A percentile compares a stretch with the other conserved stretches of the same genome.
These are phyloP conservation scores for Dactylorhiza incarnata DNA, from an alignment of 106 monocot genomes.

Conservation along the genomic window DNA sequence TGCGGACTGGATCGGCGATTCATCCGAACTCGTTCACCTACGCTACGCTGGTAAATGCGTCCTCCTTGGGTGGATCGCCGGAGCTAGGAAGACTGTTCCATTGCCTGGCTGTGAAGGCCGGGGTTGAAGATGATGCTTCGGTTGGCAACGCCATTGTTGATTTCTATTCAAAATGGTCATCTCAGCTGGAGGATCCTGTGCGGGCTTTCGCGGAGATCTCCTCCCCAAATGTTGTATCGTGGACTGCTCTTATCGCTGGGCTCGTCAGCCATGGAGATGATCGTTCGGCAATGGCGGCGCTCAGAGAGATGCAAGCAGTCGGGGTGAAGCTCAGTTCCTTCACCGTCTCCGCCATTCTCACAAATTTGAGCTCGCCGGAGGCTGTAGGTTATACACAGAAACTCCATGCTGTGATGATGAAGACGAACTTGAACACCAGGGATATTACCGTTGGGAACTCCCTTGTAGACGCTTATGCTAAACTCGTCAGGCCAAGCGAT, in stretches of 20 bases:
- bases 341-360: conserved; percentile 67
- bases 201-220: conserved; percentile 33
- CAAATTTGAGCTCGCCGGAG: conserved; percentile 23
- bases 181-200: conserved; percentile 9
- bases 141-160: conserved; percentile 69
- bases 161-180: conserved; percentile 55
- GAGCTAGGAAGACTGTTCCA: conserved; percentile 57
- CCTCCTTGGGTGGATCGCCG: conserved; percentile 15
- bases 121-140: conserved; percentile 44
- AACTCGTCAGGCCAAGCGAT: conserved; percentile 28
- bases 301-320: conserved; percentile 40
- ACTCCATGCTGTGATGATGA: conserved; percentile 53
- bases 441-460: conserved; percentile 55
- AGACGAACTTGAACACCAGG: conserved; percentile 26
- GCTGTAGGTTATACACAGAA: conserved; percentile 23
- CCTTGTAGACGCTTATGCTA: conserved; percentile 63
- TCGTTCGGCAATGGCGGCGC: conserved; percentile 25
- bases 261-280: conserved; percentile 23
- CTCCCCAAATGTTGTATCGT: conserved; percentile 64
- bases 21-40: conserved; percentile 60
- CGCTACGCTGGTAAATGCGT: conserved; percentile 40
- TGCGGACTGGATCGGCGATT: conserved; percentile 19
- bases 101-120: conserved; percentile 34
- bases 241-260: conserved; percentile 54
- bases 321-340: conserved; percentile 53